These are phyloP conservation scores for Curvularia sp. DNA, from an alignment of 2,329 filamentous ascomycete species.

Conservation along the genomic window DNA sequence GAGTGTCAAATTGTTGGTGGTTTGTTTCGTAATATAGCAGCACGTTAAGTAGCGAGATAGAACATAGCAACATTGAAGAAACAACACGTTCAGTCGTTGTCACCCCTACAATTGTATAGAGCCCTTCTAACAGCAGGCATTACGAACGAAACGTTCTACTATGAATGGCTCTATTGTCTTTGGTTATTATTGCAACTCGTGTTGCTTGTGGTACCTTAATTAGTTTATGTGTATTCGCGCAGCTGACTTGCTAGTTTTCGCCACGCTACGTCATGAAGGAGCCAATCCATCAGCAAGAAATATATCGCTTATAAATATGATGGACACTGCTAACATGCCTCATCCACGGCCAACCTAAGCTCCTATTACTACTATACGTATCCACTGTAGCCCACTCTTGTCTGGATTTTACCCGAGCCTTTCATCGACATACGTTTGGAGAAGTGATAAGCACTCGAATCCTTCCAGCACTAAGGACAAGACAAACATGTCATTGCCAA, in stretches of 20 bases:
- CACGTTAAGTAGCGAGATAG: neutral
- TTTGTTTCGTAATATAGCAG: neutral
- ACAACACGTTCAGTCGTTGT: neutral
- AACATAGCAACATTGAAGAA: neutral
- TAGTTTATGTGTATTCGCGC: neutral
- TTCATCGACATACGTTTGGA: neutral
- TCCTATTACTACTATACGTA: neutral
- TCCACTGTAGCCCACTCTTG: neutral
- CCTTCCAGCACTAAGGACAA: neutral
- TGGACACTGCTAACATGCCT: neutral
- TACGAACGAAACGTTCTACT: neutral
- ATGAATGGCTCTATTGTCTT: neutral
- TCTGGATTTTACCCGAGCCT: neutral
- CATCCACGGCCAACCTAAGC: neutral
- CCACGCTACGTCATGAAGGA: neutral
- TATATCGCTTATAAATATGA: neutral
- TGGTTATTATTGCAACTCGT: neutral
- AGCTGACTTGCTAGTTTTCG: neutral
- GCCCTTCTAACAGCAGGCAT: neutral
- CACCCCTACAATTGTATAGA: neutral
- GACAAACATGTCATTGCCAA: constrained; percentile 1
- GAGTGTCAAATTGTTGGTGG: no score
- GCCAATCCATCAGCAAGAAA: neutral
- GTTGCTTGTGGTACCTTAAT: neutral
- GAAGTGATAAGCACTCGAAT: neutral